phyloP scores from a whole-genome alignment of 768 basidiomycete genomes.

The Mycena belliarum region DNA sequence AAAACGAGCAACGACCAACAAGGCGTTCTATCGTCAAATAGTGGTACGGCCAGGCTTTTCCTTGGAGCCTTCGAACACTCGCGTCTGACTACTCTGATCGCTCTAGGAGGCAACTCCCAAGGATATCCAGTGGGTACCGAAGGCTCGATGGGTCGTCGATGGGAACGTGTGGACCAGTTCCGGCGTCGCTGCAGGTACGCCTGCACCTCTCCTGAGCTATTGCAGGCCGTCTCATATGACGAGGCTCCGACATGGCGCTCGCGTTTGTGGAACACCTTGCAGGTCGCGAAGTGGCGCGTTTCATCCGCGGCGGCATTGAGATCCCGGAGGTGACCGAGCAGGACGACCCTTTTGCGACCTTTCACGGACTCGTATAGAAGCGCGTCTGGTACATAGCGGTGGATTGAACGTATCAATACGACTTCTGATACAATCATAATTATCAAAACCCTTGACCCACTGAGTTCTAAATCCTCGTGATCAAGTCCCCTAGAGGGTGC shows the following conservation, averaged over 20 bases:
- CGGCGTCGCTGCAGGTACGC: constrained; percentile 36
- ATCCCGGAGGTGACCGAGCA: constrained; percentile 18
- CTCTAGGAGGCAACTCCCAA: constrained; percentile 20
- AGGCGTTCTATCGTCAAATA: constrained; percentile 23
- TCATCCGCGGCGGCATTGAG: constrained; percentile 24
- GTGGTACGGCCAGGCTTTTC: constrained; percentile 23
- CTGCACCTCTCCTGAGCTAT: neutral
- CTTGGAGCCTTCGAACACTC: no score
- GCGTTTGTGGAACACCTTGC: constrained; percentile 35
- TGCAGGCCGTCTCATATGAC: neutral
- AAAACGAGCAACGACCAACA: no score
- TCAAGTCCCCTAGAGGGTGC: no score
- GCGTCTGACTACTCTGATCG: neutral
- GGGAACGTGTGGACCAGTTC: constrained; percentile 40
- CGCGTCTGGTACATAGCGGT: no score
- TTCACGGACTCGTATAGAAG: constrained; percentile 27
- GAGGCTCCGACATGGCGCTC: constrained; percentile 35
- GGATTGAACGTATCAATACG: no score
- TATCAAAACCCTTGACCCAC: no score
- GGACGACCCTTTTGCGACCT: constrained; percentile 30
- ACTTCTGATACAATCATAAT: no score
- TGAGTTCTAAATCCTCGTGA: no score
- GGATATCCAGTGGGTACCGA: constrained; percentile 34
- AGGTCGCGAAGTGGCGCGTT: constrained; percentile 20
- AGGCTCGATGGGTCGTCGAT: constrained; percentile 37